Base-by-base conservation (phyloP, 148 eudicot species). In the Spergularia marina region DNA sequence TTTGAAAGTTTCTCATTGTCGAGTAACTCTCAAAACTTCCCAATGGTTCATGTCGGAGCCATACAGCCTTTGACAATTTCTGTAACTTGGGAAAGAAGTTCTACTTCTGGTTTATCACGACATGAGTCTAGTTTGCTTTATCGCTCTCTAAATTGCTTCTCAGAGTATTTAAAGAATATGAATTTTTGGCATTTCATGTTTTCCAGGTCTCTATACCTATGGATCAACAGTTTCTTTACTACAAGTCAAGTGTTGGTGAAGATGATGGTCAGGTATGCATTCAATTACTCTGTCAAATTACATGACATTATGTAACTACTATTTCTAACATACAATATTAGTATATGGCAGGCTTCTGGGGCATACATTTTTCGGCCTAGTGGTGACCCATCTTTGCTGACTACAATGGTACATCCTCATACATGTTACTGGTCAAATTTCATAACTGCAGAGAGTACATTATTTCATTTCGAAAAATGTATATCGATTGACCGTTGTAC, bases 321-420 rank as follows among this genome's bases (percentile, higher is more conserved):
- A 40, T 73, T 41, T 6, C 66, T 71, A 57, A 73, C 53, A 18
- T 44, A 65, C 52, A 3, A 8, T 18, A 9, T 52, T 17, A 73
- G 47, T 51, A 17, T 81, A 55, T 65, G 79, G 77, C 79, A 93
- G 96, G 56, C 67, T 76, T 93, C 98, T 81, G 98, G 98, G 69
- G 98, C 98, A 21, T 93, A 93, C 76, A 83, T 93, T 68, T 93
- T 93, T 75, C 83, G 88, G 30, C 96, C 96, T 56, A 56, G 75
- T 75, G 83, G 83, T 71, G 61, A 54, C 16, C 71, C 83, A 5
- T 54, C 61, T 34, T 61, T 60, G 17, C n/a, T 80, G 53, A 51
- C 57, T 16, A 30, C 82, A 76, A 75, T 85, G 77, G 97, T 92
- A 86, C 73, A 91, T 69, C 39, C 39, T 62, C 53, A 16, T 52